Conservation (phyloP, 202 grass and related monocot species). For the Zoysia matrella region DNA sequence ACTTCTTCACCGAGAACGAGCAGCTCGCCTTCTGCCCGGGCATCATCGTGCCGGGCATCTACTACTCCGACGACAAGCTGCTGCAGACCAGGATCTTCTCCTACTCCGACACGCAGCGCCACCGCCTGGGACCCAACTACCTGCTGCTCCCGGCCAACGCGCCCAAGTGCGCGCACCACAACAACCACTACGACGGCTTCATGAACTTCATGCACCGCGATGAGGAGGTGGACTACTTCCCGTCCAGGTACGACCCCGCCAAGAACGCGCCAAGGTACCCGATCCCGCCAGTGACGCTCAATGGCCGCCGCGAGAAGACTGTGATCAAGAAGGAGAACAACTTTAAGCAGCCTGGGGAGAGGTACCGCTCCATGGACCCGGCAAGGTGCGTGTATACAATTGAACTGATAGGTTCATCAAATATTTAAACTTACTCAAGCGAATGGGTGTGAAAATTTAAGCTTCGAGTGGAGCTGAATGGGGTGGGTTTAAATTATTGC, state of each 20-base stretch:
- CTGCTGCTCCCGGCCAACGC: conserved; percentile 92
- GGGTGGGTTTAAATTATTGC: neutral
- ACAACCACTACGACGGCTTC: conserved; percentile 91
- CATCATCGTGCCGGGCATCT: conserved; percentile 81
- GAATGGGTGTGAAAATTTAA: neutral
- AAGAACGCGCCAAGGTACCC: conserved; percentile 87
- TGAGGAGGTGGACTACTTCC: conserved; percentile 99
- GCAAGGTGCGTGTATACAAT: conserved; percentile 58
- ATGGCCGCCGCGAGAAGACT: conserved; percentile 78
- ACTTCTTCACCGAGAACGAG: conserved; percentile 98
- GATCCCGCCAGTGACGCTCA: conserved; percentile 56
- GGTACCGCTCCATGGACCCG: conserved; percentile 77
- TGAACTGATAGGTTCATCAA: too few species aligned
- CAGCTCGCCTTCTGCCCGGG: conserved; percentile 94
- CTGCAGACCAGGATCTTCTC: conserved; percentile 99
- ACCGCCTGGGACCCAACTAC: conserved; percentile 89
- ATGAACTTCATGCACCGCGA: conserved; percentile 99
- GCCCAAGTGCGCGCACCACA: conserved; percentile 88
- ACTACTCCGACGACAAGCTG: conserved; percentile 99
- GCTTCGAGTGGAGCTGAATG: neutral
- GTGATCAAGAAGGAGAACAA: conserved; percentile 95
- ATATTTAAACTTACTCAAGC: neutral
- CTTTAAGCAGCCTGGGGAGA: conserved; percentile 99
- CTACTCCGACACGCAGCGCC: conserved; percentile 93
- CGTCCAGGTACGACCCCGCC: conserved; percentile 79